phyloP scores from a whole-genome alignment of 2,329 filamentous ascomycete genomes.

The Tolypocladium nubicola region DNA sequence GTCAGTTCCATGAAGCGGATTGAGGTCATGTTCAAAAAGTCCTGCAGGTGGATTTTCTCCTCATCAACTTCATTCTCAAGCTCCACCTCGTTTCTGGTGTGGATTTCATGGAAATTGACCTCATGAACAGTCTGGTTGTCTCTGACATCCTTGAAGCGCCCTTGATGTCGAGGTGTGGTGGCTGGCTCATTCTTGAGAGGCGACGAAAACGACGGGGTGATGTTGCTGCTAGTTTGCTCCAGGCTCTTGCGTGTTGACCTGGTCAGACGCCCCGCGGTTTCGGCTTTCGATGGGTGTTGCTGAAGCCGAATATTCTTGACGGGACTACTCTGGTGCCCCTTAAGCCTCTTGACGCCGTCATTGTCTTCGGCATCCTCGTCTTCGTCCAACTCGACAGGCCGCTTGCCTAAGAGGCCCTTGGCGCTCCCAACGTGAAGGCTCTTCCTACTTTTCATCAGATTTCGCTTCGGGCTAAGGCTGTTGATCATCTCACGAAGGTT shows the following conservation, averaged over 20 bases:
- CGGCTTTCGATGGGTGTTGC: slow-evolving; percentile 56
- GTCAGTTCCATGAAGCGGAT: slow-evolving; percentile 98
- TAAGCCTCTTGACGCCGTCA: slow-evolving; percentile 58
- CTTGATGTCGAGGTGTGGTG: slow-evolving; percentile 46
- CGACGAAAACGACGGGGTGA: slow-evolving; percentile 33
- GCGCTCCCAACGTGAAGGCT: slow-evolving; percentile 69
- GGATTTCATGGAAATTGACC: slow-evolving; percentile 31
- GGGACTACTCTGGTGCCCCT: slow-evolving; percentile 61
- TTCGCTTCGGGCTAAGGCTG: slow-evolving; percentile 67
- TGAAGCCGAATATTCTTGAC: slow-evolving; percentile 66
- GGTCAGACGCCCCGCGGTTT: slow-evolving; percentile 50
- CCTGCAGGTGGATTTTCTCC: slow-evolving; percentile 68
- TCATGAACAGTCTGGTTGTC: slow-evolving; percentile 35
- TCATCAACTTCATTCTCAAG: slow-evolving; percentile 39
- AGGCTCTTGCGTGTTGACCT: slow-evolving; percentile 38
- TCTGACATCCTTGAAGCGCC: slow-evolving; percentile 43
- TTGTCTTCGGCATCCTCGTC: slow-evolving; percentile 50
- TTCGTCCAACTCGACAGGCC: slow-evolving; percentile 59
- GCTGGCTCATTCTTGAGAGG: slow-evolving; percentile 32
- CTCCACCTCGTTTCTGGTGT: slow-evolving; percentile 28
- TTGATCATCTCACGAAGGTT: slow-evolving; percentile 70
- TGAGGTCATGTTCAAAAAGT: slow-evolving; percentile 90
- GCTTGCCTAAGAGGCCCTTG: slow-evolving; percentile 62
- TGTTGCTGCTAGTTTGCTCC: slow-evolving; percentile 29
- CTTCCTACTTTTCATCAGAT: slow-evolving; percentile 55